phyloP scores from a whole-genome alignment of 129 eudicot genomes.

The Flaveria brownii region DNA sequence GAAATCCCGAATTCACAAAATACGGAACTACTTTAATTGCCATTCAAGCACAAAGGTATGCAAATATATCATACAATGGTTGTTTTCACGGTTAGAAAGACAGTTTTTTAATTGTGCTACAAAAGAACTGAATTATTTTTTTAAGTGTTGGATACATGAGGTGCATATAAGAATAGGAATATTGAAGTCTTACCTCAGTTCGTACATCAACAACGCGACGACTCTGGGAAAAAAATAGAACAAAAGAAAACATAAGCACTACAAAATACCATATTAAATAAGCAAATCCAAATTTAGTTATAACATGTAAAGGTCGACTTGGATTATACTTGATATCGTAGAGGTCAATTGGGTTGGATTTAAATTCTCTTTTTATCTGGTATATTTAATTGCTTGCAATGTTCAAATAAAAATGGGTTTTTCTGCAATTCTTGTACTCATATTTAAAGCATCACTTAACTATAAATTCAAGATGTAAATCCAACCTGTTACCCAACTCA shows the following conservation, averaged over 20 bases:
- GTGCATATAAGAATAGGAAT: background rate
- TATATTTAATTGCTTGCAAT: background rate
- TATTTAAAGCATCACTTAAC: background rate
- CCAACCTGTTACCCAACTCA: background rate
- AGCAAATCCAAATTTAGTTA: background rate
- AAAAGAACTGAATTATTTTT: background rate
- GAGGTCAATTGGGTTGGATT: background rate
- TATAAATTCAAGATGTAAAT: background rate
- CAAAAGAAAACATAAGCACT: slow-evolving; percentile 19
- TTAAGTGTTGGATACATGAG: background rate
- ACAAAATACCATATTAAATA: background rate
- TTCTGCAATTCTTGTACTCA: background rate
- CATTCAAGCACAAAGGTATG: background rate
- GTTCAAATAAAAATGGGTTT: background rate
- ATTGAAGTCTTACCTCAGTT: slow-evolving; percentile 53
- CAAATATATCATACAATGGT: background rate
- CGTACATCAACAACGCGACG: slow-evolving; percentile 52
- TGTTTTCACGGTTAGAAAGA: background rate
- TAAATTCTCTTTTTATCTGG: background rate
- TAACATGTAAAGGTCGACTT: background rate
- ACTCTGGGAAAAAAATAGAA: slow-evolving; percentile 35
- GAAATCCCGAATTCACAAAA: background rate
- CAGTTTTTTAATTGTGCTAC: background rate
- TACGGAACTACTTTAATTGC: background rate
- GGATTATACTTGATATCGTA: background rate